phyloP scores from a whole-genome alignment of 495 filamentous ascomycete species.

The Penicillium chermesinum region DNA sequence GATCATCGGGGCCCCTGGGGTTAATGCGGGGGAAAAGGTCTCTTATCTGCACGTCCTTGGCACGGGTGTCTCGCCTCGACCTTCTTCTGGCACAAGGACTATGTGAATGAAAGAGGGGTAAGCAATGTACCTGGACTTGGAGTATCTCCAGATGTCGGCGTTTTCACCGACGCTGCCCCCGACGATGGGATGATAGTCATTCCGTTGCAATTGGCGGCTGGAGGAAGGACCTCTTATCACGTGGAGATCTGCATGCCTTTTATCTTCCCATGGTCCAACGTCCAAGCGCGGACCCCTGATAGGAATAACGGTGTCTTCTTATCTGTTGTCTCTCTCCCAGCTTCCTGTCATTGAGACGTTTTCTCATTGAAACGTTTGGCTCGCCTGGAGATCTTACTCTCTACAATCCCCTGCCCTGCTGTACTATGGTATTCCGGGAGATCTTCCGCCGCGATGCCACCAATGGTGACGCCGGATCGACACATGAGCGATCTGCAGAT shows the following conservation, averaged over 20 bases:
- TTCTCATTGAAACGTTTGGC: too few species aligned
- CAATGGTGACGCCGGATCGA: not conserved
- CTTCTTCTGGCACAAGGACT: slow-evolving; percentile 4
- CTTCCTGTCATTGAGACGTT: too few species aligned
- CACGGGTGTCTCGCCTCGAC: slow-evolving; percentile 7
- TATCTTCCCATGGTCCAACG: not conserved
- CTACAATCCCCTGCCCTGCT: not conserved
- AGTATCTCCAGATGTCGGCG: too few species aligned
- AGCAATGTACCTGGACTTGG: too few species aligned
- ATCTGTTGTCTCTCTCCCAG: not conserved
- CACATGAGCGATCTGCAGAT: slow-evolving; percentile 18
- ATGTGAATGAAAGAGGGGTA: not conserved
- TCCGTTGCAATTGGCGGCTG: too few species aligned
- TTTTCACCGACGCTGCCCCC: too few species aligned
- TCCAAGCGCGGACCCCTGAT: not conserved
- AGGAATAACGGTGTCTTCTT: not conserved
- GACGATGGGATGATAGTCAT: too few species aligned
- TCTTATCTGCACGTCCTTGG: not conserved
- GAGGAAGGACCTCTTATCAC: slow-evolving; percentile 10
- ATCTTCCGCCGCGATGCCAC: slow-evolving; percentile 10
- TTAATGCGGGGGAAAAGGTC: not conserved
- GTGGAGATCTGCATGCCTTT: slow-evolving; percentile 7
- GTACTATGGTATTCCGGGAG: slow-evolving; percentile 19
- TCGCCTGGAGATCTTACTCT: not conserved
- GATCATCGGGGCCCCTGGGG: too few species aligned